phyloP scores from a whole-genome alignment of 1,139 yeast species.

The Yamadazyma jaroonii region DNA sequence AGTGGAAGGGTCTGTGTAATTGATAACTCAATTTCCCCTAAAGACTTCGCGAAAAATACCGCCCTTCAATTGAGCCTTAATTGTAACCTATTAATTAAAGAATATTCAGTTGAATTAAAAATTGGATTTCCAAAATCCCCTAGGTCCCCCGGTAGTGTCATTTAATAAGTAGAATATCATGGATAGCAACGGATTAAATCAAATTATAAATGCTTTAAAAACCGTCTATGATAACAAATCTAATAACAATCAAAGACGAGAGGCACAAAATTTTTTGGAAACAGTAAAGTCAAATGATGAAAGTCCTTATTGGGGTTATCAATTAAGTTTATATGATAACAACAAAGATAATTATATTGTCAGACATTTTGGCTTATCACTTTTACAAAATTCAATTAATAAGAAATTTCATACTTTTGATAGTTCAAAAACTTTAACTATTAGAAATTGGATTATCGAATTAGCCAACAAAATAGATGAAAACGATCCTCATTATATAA shows the following conservation, averaged over 20 bases:
- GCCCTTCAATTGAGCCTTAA: conserved; percentile 2
- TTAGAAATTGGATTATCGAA: conserved; percentile 83
- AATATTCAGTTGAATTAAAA: too few relatives aligned
- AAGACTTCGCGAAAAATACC: conserved; percentile 4
- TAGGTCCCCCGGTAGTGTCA: neutral
- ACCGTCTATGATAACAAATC: conserved; percentile 75
- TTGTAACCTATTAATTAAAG: too few relatives aligned
- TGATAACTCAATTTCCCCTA: too few relatives aligned
- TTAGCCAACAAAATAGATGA: conserved; percentile 57
- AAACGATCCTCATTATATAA: conserved; percentile 84
- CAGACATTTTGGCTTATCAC: conserved; percentile 84
- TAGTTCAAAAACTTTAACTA: conserved; percentile 61
- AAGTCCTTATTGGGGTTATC: conserved; percentile 92
- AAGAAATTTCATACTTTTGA: conserved; percentile 54
- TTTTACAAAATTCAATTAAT: conserved; percentile 71
- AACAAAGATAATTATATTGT: conserved; percentile 66
- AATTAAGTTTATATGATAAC: conserved; percentile 64
- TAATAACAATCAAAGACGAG: conserved; percentile 58
- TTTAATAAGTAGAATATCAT: conserved; percentile 27
- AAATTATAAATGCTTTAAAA: conserved; percentile 73
- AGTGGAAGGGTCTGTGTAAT: too few relatives aligned
- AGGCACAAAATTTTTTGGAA: conserved; percentile 74
- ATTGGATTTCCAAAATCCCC: too few relatives aligned
- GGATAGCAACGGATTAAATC: conserved; percentile 66
- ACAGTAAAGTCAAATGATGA: conserved; percentile 72